Conservation (phyloP, 768 basidiomycete species). For the Russula compacta region DNA sequence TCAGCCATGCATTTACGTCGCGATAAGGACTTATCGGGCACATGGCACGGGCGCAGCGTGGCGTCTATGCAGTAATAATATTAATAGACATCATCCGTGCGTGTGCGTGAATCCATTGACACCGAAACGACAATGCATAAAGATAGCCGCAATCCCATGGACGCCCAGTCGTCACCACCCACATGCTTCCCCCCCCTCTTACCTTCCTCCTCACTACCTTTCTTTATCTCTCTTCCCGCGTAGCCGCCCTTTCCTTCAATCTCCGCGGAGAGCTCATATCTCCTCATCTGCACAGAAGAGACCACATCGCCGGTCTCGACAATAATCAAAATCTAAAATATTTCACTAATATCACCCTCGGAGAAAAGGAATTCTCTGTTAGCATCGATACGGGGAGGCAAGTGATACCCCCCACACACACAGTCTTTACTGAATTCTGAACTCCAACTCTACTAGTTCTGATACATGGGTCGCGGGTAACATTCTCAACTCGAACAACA, state of each 20-base stretch:
- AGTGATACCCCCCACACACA: not conserved
- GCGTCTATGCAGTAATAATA: too few species aligned
- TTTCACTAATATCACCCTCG: slow-evolving; percentile 32
- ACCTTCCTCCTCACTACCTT: not conserved
- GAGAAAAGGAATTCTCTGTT: slow-evolving; percentile 28
- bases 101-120: too few species aligned
- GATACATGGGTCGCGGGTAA: slow-evolving; percentile 51
- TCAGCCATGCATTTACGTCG: too few species aligned
- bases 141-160: not conserved
- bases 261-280: slow-evolving; percentile 1
- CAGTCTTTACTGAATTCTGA: not conserved
- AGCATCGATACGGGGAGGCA: slow-evolving; percentile 42
- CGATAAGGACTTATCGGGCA: not conserved
- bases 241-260: not conserved
- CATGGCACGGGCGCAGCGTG: too few species aligned
- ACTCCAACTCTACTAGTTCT: slow-evolving; percentile 34
- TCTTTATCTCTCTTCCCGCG: not conserved
- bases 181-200: not conserved
- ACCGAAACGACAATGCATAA: too few species aligned
- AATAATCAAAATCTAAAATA: slow-evolving; percentile 31
- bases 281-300: slow-evolving; percentile 22
- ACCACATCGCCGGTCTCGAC: slow-evolving; percentile 23
- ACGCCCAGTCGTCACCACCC: not conserved
- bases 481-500: slow-evolving; percentile 33
- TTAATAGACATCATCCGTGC: too few species aligned